Evolutionary conservation across 352 stramenopile genomes (phyloP).

Genomic region (Globisporangium alternatum): DNA sequence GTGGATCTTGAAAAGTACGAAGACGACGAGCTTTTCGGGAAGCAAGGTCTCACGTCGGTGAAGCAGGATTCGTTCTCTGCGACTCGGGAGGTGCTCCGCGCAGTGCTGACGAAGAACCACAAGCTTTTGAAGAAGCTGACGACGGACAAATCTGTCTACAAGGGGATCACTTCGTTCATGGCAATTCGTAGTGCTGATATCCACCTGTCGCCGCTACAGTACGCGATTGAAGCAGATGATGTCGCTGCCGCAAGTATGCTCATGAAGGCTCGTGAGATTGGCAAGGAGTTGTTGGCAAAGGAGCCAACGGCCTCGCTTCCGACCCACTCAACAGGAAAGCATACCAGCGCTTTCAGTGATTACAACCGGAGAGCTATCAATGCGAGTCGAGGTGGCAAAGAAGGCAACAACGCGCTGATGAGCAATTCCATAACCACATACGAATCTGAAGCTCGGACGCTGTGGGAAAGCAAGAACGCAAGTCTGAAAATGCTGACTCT

Average conservation of each 20-base stretch:
- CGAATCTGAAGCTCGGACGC: slow-evolving; percentile 21
- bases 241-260: slow-evolving; percentile 40
- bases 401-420: slow-evolving; percentile 75
- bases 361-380: slow-evolving; percentile 83
- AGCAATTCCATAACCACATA: background rate
- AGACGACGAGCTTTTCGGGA: slow-evolving; percentile 50
- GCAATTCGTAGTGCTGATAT: slow-evolving; percentile 45
- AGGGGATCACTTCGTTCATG: slow-evolving; percentile 49
- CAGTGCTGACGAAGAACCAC: slow-evolving; percentile 66
- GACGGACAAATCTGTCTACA: slow-evolving; percentile 40
- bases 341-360: slow-evolving; percentile 77
- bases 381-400: slow-evolving; percentile 70
- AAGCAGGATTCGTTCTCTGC: slow-evolving; percentile 49
- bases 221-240: slow-evolving; percentile 63
- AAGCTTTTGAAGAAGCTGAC: slow-evolving; percentile 69
- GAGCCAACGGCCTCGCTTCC: slow-evolving; percentile 51
- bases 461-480: slow-evolving; percentile 42
- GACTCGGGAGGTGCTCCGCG: slow-evolving; percentile 64
- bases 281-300: slow-evolving; percentile 39
- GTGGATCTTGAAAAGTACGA: slow-evolving; percentile 54
- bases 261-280: slow-evolving; percentile 41
- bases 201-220: slow-evolving; percentile 46
- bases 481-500: slow-evolving; percentile 68
- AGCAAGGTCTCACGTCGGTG: slow-evolving; percentile 33
- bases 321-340: slow-evolving; percentile 70